A percentile compares a stretch with the other conserved stretches of the same genome.
Conservation (phyloP, 495 filamentous ascomycete species). For the Lophiostoma macrostomum region DNA sequence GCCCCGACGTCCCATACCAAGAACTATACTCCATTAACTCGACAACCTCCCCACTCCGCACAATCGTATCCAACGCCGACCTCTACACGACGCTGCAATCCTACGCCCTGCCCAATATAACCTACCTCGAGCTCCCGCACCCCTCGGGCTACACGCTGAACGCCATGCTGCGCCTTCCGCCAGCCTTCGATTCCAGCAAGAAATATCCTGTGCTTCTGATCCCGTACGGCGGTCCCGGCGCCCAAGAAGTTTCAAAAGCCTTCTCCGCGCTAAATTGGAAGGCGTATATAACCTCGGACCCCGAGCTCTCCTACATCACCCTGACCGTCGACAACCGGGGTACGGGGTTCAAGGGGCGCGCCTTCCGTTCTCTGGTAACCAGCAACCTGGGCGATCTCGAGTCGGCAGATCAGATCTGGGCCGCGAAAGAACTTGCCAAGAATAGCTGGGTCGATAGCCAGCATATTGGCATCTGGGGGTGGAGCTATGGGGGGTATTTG, state of each 20-base stretch:
- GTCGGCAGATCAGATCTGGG: slow-evolving; percentile 56
- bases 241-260: slow-evolving; percentile 50
- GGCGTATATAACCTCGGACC: slow-evolving; percentile 55
- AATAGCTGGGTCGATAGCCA: slow-evolving; percentile 47
- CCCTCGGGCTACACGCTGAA: slow-evolving; percentile 22
- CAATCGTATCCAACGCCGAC: slow-evolving; percentile 50
- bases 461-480: slow-evolving; percentile 58
- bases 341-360: slow-evolving; percentile 53
- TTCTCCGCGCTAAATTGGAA: slow-evolving; percentile 48
- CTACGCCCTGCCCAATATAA: slow-evolving; percentile 51
- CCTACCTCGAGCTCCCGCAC: slow-evolving; percentile 25
- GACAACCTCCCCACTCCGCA: slow-evolving; percentile 46
- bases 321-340: slow-evolving; percentile 56
- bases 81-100: slow-evolving; percentile 46
- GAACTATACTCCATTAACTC: slow-evolving; percentile 50
- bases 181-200: slow-evolving; percentile 38
- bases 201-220: slow-evolving; percentile 57
- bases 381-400: slow-evolving; percentile 53
- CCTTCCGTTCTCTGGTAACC: slow-evolving; percentile 48
- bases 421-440: slow-evolving; percentile 47
- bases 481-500: slow-evolving; percentile 59
- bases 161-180: slow-evolving; percentile 28
- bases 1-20: slow-evolving; percentile 57
- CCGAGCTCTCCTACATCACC: slow-evolving; percentile 57
- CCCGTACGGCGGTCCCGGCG: slow-evolving; percentile 55